These are phyloP conservation scores for Cladosporium phlei DNA, from an alignment of 2,329 filamentous ascomycete species.

Conservation along the genomic window DNA sequence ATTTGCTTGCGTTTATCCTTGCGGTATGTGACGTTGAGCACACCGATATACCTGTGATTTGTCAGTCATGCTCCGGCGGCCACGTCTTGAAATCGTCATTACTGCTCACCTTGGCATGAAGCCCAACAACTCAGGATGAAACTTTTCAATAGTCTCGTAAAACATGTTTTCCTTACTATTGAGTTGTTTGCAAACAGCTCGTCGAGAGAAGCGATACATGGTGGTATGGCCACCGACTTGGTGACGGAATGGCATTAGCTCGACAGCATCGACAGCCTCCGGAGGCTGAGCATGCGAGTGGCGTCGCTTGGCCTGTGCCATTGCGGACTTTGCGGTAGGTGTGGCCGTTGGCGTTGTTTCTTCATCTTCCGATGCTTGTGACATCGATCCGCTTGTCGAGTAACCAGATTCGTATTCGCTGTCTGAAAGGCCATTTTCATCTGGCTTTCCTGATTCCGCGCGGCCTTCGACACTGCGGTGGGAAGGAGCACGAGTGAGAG, in stretches of 20 bases:
- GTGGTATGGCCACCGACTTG: slow-evolving; percentile 97
- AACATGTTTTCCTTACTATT: slow-evolving; percentile 99
- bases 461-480: neutral
- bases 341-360: slow-evolving; percentile 46
- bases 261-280: slow-evolving; percentile 78
- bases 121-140: slow-evolving; percentile 81
- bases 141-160: slow-evolving; percentile 89
- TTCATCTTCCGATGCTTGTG: slow-evolving; percentile 52
- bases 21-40: slow-evolving; percentile 91
- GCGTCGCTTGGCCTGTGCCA: slow-evolving; percentile 31
- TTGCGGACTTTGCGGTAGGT: slow-evolving; percentile 24
- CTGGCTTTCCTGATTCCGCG: slow-evolving; percentile 35
- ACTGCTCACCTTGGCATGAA: slow-evolving; percentile 74
- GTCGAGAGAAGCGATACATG: slow-evolving; percentile 88
- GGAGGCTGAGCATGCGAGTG: slow-evolving; percentile 30
- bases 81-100: neutral
- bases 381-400: slow-evolving; percentile 42
- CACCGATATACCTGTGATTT: slow-evolving; percentile 79
- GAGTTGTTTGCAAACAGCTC: slow-evolving; percentile 95
- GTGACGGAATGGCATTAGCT: slow-evolving; percentile 93
- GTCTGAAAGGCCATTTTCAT: slow-evolving; percentile 32
- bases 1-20: slow-evolving; percentile 60
- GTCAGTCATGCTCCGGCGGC: neutral
- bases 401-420: slow-evolving; percentile 34
- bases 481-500: slow-evolving; percentile 19